Evolutionary conservation across 306 rosid genomes (phyloP).

Genomic region (Pachyrhizus erosus): DNA sequence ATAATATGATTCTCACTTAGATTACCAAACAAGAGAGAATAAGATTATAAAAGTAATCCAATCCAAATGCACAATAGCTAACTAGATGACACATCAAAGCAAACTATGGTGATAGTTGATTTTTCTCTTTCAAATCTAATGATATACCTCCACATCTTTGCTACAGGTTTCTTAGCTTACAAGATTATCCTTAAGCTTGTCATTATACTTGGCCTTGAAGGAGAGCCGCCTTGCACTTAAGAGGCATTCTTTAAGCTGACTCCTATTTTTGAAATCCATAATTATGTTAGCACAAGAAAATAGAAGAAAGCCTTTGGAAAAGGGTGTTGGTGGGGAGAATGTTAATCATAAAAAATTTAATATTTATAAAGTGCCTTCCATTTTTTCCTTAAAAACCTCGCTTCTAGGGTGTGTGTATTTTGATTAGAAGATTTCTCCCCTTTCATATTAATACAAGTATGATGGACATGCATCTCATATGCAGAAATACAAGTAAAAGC

Average conservation of each 20-base stretch:
- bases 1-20: background rate
- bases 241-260: background rate
- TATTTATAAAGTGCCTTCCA: slow-evolving; percentile 13
- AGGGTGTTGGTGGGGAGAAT: background rate
- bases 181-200: slow-evolving; percentile 12
- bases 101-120: background rate
- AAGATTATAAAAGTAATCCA: background rate
- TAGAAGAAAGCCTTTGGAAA: background rate
- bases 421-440: background rate
- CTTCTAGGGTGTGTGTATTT: background rate
- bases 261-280: background rate
- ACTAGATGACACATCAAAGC: background rate
- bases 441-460: background rate
- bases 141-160: background rate
- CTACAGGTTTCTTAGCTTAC: background rate
- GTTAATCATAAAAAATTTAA: background rate
- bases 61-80: background rate
- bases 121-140: background rate
- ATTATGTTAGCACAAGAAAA: background rate
- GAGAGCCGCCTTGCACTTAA: background rate
- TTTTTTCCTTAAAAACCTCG: background rate
- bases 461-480: background rate
- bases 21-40: background rate
- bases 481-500: slow-evolving; percentile 17
- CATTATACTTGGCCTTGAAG: background rate